Percentiles rank a stretch among this genome's conserved stretches.
These are phyloP conservation scores for Hibiscus syriacus DNA, from an alignment of 345 rosid genomes.

Conservation along the genomic window DNA sequence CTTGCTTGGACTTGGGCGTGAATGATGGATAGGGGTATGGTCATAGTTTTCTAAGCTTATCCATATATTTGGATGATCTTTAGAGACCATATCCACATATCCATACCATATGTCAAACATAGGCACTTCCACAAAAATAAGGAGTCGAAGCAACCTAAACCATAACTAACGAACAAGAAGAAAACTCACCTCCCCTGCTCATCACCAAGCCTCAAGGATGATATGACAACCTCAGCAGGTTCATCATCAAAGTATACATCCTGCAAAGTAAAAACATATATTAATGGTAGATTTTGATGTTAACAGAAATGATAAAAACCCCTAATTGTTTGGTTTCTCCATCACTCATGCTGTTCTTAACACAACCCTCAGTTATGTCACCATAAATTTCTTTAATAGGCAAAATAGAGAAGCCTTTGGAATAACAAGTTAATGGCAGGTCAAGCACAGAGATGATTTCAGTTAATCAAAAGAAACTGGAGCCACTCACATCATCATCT, in stretches of 20 bases:
- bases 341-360: not conserved
- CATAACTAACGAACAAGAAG: not conserved
- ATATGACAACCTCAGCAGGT: slow-evolving; percentile 89
- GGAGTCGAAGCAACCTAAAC: not conserved
- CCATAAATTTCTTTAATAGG: not conserved
- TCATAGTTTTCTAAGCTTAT: not conserved
- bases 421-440: not conserved
- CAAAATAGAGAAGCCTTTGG: not conserved
- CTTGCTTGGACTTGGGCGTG: not conserved
- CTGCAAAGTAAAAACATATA: slow-evolving; percentile 44
- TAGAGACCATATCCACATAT: not conserved
- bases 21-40: not conserved
- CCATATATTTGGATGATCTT: not conserved
- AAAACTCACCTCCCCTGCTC: slow-evolving; percentile 79
- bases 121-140: not conserved
- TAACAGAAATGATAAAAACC: not conserved
- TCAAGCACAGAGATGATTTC: not conserved
- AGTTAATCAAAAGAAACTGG: slow-evolving; percentile 1
- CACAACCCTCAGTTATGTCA: not conserved
- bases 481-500: slow-evolving; percentile 61
- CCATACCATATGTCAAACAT: not conserved
- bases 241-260: slow-evolving; percentile 86
- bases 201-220: slow-evolving; percentile 92
- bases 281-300: not conserved
- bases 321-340: not conserved